Percentiles rank a stretch among this genome's conserved stretches.
Evolutionary conservation across 176 grass and related monocot species (phyloP).

Genomic region (Juncus inflexus): DNA sequence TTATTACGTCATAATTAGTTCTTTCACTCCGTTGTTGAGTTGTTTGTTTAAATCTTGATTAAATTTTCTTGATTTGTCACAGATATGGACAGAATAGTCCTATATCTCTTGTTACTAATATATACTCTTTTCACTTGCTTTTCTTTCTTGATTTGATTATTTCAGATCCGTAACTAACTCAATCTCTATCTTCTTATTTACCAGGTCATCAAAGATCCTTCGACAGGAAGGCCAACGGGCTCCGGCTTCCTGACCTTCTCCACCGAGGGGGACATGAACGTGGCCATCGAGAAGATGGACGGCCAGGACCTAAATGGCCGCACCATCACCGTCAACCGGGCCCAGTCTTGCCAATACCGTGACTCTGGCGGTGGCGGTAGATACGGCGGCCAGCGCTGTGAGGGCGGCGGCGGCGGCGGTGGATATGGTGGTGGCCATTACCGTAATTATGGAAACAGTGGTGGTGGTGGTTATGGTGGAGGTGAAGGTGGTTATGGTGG

Average conservation of each 20-base stretch:
- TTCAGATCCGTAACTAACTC: conserved; percentile 5
- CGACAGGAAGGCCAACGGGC: conserved; percentile 74
- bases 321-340: conserved; percentile 93
- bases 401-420: neutral
- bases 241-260: conserved; percentile 91
- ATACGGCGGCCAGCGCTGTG: conserved; percentile 20
- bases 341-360: conserved; percentile 51
- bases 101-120: no score
- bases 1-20: conserved; percentile 1
- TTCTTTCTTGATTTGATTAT: neutral
- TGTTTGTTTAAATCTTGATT: no score
- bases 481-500: conserved; percentile 17
- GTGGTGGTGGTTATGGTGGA: neutral
- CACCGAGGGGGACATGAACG: conserved; percentile 62
- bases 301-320: conserved; percentile 71
- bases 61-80: no score
- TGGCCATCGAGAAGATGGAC: conserved; percentile 85
- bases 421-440: neutral
- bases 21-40: neutral
- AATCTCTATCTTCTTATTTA: neutral
- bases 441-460: neutral
- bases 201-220: conserved; percentile 88
- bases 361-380: conserved; percentile 25
- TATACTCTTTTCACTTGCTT: neutral
- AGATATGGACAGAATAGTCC: no score